phyloP scores from a whole-genome alignment of 257 asterid species.

The Przewalskia tangutica region DNA sequence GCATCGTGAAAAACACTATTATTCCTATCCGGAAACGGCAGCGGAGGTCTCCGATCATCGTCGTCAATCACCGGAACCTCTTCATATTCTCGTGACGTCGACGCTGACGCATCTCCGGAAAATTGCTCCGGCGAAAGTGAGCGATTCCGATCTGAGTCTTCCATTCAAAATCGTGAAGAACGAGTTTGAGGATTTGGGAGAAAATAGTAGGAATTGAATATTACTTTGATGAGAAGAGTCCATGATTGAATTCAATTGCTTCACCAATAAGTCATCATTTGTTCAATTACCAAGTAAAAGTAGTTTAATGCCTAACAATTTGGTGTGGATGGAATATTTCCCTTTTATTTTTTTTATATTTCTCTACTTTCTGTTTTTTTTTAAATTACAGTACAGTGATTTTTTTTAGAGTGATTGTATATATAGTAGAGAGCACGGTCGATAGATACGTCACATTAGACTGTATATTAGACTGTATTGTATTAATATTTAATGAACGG shows the following conservation, averaged over 20 bases:
- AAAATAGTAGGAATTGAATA: background rate
- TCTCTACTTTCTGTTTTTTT: too few species aligned
- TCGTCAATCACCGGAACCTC: conserved; percentile 2
- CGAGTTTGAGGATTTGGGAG: background rate
- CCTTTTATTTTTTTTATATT: too few species aligned
- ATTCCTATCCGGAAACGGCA: conserved; percentile 43
- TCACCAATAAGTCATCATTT: background rate
- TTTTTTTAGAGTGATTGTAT: too few species aligned
- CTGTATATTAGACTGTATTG: too few species aligned
- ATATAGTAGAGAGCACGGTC: too few species aligned
- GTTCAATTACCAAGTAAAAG: too few species aligned
- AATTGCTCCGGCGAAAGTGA: background rate
- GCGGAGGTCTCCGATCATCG: conserved; percentile 33
- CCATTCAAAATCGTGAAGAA: background rate
- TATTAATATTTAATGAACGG: too few species aligned
- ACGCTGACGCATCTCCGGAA: background rate
- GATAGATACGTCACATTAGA: too few species aligned
- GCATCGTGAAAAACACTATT: background rate
- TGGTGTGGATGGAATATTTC: too few species aligned
- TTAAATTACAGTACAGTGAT: too few species aligned
- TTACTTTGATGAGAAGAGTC: background rate
- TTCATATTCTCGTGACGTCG: background rate
- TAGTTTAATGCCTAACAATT: too few species aligned
- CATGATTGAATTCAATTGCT: background rate
- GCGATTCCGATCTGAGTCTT: background rate